A percentile compares a stretch with the other conserved stretches of the same genome.
phyloP scores from a whole-genome alignment of 768 basidiomycete genomes.

The Chiua virens region DNA sequence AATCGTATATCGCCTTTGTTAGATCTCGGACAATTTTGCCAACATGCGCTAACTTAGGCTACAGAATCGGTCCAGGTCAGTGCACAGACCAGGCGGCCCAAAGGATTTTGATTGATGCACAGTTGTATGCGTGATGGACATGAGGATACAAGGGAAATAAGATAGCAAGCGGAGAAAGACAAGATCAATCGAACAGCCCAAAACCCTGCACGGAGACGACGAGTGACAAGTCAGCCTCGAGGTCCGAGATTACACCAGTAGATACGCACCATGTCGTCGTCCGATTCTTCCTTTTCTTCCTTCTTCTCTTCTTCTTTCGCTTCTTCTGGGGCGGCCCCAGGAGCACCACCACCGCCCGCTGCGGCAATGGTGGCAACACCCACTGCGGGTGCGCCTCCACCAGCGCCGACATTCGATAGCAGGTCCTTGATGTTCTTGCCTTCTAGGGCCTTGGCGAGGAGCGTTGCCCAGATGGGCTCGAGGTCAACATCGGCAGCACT shows the following conservation, averaged over 20 bases:
- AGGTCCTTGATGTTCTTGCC: constrained; percentile 97
- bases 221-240: not conserved
- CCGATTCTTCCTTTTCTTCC: constrained; percentile 86
- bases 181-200: constrained; percentile 88
- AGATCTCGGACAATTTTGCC: no score
- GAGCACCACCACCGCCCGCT: constrained; percentile 56
- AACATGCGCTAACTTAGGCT: no score
- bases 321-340: constrained; percentile 68
- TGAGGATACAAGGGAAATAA: constrained; percentile 27
- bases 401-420: constrained; percentile 91
- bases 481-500: constrained; percentile 80
- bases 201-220: constrained; percentile 64
- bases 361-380: constrained; percentile 50
- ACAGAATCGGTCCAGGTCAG: not conserved
- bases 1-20: no score
- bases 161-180: constrained; percentile 15
- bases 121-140: constrained; percentile 13
- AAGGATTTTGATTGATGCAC: constrained; percentile 25
- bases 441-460: constrained; percentile 97
- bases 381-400: constrained; percentile 82
- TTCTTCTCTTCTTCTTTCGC: constrained; percentile 82
- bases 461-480: constrained; percentile 96
- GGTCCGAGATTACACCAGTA: not conserved
- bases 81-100: constrained; percentile 19
- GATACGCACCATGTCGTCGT: constrained; percentile 57